Evolutionary conservation across 768 basidiomycete species (phyloP).

Genomic region (Auriculariales sp.): DNA sequence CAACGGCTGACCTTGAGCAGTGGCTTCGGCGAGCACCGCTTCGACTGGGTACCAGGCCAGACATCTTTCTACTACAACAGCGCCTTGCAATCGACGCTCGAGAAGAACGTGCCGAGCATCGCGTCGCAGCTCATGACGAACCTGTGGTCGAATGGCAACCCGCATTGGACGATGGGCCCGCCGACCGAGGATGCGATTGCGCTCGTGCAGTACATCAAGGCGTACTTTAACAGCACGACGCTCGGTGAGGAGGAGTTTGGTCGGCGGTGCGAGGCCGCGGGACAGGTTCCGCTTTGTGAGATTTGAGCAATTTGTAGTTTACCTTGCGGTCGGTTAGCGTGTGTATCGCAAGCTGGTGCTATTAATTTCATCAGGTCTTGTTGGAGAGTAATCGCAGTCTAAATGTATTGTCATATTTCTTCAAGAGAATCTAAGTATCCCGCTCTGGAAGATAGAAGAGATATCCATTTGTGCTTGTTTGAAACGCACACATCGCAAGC

Average conservation of each 20-base stretch:
- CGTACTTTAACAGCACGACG: constrained; percentile 10
- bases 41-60: constrained; percentile 9
- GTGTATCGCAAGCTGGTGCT: too few relatives aligned
- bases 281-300: constrained; percentile 2
- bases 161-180: constrained; percentile 6
- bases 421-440: too few relatives aligned
- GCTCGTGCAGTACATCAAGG: constrained; percentile 8
- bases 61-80: constrained; percentile 7
- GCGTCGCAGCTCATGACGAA: constrained; percentile 6
- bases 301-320: too few relatives aligned
- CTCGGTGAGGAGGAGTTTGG: constrained; percentile 4
- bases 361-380: too few relatives aligned
- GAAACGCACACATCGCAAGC: too few relatives aligned
- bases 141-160: constrained; percentile 9
- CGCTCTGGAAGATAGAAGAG: too few relatives aligned
- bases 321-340: too few relatives aligned
- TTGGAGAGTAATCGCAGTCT: too few relatives aligned
- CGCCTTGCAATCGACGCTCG: constrained; percentile 2
- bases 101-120: constrained; percentile 7
- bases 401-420: too few relatives aligned
- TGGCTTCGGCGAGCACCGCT: constrained; percentile 8
- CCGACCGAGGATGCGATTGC: constrained; percentile 10
- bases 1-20: not conserved
- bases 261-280: constrained; percentile 6
- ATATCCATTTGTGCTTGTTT: too few relatives aligned